phyloP scores from a whole-genome alignment of 208 protist genomes.

The Crithidia fasciculata region DNA sequence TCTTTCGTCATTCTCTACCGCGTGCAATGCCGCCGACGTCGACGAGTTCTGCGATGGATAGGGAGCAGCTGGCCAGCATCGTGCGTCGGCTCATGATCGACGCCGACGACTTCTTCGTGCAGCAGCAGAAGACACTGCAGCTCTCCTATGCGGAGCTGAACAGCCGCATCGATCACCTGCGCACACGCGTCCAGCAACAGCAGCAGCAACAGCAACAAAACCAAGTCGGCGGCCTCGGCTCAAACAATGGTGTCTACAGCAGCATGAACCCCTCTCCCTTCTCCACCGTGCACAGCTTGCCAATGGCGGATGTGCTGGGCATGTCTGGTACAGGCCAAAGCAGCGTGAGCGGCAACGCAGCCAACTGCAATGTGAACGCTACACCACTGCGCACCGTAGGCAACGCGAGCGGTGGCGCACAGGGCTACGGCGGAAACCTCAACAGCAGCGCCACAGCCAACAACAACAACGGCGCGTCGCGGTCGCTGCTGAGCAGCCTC shows the following conservation, averaged over 20 bases:
- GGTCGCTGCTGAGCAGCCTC: slow-evolving; percentile 25
- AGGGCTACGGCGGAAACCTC: slow-evolving; percentile 1
- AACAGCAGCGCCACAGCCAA: neutral
- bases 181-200: slow-evolving; percentile 39
- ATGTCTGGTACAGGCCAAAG: neutral
- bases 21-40: slow-evolving; percentile 19
- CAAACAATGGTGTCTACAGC: slow-evolving; percentile 21
- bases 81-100: slow-evolving; percentile 50
- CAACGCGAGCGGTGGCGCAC: slow-evolving; percentile 4
- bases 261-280: slow-evolving; percentile 32
- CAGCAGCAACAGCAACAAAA: slow-evolving; percentile 5
- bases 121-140: slow-evolving; percentile 64
- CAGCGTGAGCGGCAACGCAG: neutral
- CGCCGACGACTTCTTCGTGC: slow-evolving; percentile 58
- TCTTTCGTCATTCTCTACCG: neutral
- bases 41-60: slow-evolving; percentile 17
- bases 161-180: slow-evolving; percentile 57
- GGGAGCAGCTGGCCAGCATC: slow-evolving; percentile 42
- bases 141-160: slow-evolving; percentile 55
- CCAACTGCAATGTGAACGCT: slow-evolving; percentile 23
- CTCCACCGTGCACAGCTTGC: slow-evolving; percentile 22
- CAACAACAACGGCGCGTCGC: slow-evolving; percentile 14
- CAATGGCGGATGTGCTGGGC: slow-evolving; percentile 19
- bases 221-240: slow-evolving; percentile 10
- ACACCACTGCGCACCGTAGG: slow-evolving; percentile 26